phyloP scores from a whole-genome alignment of 2,329 filamentous ascomycete species.

The Metarhizium album region DNA sequence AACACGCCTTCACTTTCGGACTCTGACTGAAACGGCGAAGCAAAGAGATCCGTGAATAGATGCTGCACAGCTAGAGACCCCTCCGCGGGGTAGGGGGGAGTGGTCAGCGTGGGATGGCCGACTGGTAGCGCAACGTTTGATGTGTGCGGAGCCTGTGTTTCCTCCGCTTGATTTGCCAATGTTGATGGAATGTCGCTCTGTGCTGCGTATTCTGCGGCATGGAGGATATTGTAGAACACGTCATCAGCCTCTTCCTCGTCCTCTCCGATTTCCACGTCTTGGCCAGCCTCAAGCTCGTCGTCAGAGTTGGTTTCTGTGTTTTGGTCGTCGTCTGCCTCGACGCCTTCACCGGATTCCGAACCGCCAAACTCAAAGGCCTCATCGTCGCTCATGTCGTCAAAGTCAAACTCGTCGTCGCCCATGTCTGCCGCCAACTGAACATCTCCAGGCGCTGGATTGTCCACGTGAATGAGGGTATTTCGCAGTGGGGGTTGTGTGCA shows the following conservation, averaged over 20 bases:
- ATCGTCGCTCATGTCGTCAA: constrained; percentile 1
- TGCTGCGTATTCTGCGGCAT: background rate
- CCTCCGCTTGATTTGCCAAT: background rate
- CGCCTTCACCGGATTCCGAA: background rate
- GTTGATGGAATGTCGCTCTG: background rate
- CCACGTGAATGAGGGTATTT: background rate
- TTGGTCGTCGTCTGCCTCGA: constrained; percentile 1
- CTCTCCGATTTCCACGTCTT: constrained; percentile 2
- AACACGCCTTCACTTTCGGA: background rate
- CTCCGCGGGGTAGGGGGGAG: background rate
- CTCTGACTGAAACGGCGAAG: background rate
- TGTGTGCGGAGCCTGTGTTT: background rate
- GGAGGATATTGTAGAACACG: background rate
- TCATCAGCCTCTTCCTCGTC: constrained; percentile 1
- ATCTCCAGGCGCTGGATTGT: background rate
- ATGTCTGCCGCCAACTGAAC: constrained; percentile 5
- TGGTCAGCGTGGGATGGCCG: background rate
- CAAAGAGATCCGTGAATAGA: background rate
- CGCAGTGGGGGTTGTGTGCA: constrained; percentile 6
- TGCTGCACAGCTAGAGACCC: background rate
- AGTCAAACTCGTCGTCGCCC: constrained; percentile 9
- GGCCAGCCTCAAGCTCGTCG: constrained; percentile 1
- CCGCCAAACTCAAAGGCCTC: constrained; percentile 10
- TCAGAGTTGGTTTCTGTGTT: background rate
- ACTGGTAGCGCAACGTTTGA: background rate